phyloP scores from a whole-genome alignment of 352 stramenopile species.

The Phytophthora macrochlamydospora region DNA sequence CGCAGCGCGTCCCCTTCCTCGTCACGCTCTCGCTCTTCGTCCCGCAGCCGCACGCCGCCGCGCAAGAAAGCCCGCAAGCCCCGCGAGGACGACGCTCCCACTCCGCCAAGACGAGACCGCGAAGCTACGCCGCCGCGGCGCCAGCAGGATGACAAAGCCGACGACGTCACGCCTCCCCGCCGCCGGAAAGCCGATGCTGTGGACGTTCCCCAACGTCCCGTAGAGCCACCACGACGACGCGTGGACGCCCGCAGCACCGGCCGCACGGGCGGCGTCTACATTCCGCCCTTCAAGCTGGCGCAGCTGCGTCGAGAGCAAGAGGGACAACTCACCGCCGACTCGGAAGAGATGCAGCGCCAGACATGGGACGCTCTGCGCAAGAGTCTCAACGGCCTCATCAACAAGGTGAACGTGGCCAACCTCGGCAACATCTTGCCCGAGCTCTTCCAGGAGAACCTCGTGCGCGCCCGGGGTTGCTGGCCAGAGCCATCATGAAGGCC shows the following conservation, averaged over 20 bases:
- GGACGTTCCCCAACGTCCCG: background rate
- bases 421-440: conserved; percentile 96
- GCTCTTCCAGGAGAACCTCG: conserved; percentile 97
- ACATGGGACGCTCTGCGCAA: conserved; percentile 97
- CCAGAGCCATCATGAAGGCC: conserved; percentile 95
- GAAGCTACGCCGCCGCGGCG: conserved; percentile 23
- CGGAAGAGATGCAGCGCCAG: conserved; percentile 88
- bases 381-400: conserved; percentile 98
- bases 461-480: conserved; percentile 96
- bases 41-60: conserved; percentile 22
- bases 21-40: conserved; percentile 19
- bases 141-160: conserved; percentile 6
- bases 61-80: conserved; percentile 31
- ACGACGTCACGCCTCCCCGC: conserved; percentile 15
- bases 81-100: conserved; percentile 3
- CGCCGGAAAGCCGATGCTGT: conserved; percentile 10
- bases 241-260: conserved; percentile 51
- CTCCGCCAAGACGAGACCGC: background rate
- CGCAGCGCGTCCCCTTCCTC: conserved; percentile 27
- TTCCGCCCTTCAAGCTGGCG: conserved; percentile 92
- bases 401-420: conserved; percentile 95
- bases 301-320: conserved; percentile 66
- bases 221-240: conserved; percentile 13
- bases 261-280: conserved; percentile 91
- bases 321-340: conserved; percentile 33